These are phyloP conservation scores for Pelagomonas calceolata DNA, from an alignment of 108 stramenopile genomes.

Conservation along the genomic window DNA sequence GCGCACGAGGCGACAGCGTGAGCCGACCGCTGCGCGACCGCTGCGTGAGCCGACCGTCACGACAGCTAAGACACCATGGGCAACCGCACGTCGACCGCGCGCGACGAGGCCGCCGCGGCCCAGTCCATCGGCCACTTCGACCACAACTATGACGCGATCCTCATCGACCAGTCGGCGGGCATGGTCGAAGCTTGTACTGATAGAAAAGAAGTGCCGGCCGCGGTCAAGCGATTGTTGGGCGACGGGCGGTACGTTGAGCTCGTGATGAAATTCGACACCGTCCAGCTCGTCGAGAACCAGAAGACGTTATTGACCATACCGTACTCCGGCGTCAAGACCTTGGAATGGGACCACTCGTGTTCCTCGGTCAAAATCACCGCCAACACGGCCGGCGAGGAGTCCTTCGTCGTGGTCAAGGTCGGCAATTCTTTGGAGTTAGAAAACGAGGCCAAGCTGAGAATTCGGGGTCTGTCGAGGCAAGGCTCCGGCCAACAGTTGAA, in stretches of 20 bases:
- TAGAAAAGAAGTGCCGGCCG: too few species aligned
- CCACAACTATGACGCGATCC: not conserved
- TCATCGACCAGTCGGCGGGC: not conserved
- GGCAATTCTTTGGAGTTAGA: constrained; percentile 32
- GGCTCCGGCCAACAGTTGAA: not conserved
- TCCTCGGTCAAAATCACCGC: not conserved
- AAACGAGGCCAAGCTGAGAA: constrained; percentile 24
- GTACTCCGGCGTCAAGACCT: not conserved
- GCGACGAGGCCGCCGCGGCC: not conserved
- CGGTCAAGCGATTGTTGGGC: not conserved
- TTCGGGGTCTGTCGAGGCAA: constrained; percentile 1
- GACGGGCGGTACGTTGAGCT: not conserved
- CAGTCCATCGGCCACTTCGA: not conserved
- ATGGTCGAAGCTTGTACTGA: too few species aligned
- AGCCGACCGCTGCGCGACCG: too few species aligned
- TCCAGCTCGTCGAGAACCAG: not conserved
- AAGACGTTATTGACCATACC: not conserved
- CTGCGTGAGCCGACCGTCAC: too few species aligned
- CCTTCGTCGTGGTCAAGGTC: constrained; percentile 16
- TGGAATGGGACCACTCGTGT: not conserved
- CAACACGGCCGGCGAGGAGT: not conserved
- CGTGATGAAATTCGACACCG: not conserved
- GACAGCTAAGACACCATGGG: too few species aligned
- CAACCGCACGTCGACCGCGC: not conserved
- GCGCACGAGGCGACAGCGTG: too few species aligned